Evolutionary conservation across 1,284 basidiomycete species (phyloP).

Genomic region (Peniophora sp.): DNA sequence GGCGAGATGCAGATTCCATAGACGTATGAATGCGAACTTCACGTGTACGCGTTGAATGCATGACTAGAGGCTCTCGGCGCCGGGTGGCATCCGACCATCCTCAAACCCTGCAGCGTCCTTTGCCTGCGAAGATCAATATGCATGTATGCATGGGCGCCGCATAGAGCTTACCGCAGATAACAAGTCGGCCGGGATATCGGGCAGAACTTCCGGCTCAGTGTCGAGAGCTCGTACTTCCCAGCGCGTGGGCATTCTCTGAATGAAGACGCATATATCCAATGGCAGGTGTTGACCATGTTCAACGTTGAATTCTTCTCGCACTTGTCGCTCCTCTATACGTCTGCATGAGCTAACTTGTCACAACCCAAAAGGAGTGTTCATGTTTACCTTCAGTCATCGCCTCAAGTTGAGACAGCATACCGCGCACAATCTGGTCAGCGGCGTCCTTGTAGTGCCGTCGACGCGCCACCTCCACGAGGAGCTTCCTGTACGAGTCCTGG

Average conservation of each 20-base stretch:
- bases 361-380: too few relatives aligned
- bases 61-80: not conserved
- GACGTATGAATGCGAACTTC: not conserved
- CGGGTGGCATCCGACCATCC: not conserved
- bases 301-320: conserved; percentile 60
- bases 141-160: not conserved
- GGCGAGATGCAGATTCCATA: not conserved
- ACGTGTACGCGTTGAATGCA: not conserved
- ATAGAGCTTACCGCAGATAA: conserved; percentile 35
- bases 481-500: conserved; percentile 60
- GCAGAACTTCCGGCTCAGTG: conserved; percentile 46
- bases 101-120: not conserved
- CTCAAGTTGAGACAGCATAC: conserved; percentile 55
- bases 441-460: conserved; percentile 56
- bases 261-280: conserved; percentile 66
- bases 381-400: conserved; percentile 62
- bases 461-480: conserved; percentile 66
- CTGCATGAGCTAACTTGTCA: too few relatives aligned
- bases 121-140: not conserved
- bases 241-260: conserved; percentile 61
- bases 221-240: conserved; percentile 57
- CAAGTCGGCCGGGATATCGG: conserved; percentile 51
- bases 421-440: conserved; percentile 52
- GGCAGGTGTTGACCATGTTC: conserved; percentile 67
- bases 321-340: conserved; percentile 54